These are phyloP conservation scores for Schizochytrium sp. DNA, from an alignment of 108 stramenopile genomes.

Conservation along the genomic window DNA sequence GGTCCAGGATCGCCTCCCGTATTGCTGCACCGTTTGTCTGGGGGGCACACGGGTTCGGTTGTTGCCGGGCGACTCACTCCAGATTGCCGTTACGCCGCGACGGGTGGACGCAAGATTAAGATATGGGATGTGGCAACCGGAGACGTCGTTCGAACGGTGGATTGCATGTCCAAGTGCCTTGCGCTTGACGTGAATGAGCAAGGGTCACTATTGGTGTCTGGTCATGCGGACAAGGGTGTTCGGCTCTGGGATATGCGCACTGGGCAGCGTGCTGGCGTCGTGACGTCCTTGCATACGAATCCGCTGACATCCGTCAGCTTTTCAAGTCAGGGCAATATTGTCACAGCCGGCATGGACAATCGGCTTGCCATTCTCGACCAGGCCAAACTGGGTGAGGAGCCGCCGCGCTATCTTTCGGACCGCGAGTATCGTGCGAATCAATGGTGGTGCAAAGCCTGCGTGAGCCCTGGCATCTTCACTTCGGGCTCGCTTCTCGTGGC, in stretches of 20 bases:
- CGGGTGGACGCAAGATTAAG: not conserved
- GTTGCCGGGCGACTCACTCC: not conserved
- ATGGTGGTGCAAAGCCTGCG: constrained; percentile 4
- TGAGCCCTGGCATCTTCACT: not conserved
- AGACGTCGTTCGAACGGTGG: not conserved
- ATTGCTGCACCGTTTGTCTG: not conserved
- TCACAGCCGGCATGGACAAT: not conserved
- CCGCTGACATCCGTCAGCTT: not conserved
- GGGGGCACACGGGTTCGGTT: not conserved
- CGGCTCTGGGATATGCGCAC: not conserved
- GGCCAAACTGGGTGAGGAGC: not conserved
- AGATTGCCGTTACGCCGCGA: not conserved
- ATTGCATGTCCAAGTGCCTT: not conserved
- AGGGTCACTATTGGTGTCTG: not conserved
- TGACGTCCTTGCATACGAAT: not conserved
- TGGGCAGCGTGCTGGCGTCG: not conserved
- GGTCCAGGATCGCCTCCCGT: not conserved
- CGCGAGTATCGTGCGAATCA: not conserved
- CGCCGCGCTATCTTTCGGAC: not conserved
- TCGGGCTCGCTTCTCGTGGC: not conserved
- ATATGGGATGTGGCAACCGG: not conserved
- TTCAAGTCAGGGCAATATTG: not conserved
- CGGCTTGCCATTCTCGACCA: not conserved
- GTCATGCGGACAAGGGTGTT: not conserved
- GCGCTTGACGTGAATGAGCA: constrained; percentile 3